Base-by-base conservation (phyloP, 116 monocot species). In the Trichopus zeylanicus region DNA sequence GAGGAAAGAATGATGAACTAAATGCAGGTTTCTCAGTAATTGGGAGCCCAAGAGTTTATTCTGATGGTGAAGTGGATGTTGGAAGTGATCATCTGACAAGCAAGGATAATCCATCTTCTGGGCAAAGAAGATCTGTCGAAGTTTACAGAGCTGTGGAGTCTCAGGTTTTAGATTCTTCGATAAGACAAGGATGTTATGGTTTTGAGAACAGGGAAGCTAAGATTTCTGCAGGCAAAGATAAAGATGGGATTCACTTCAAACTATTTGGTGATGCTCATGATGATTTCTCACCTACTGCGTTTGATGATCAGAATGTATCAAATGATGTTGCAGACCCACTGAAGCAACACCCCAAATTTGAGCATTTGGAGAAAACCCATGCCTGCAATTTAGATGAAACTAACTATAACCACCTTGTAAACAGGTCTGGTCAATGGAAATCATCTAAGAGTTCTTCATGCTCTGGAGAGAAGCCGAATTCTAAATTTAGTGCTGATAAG, bases 21-120 rank as follows among this genome's bases (percentile, higher is more conserved):
- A 71, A 65, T 69, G 59, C 55, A 29, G 66, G 46, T 54, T 64
- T 53, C 15, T 76, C 67, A 26, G 37, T 60, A 22, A 48, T 64
- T 38, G 73, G 66, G 6, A 85, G 78, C 60, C 79, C 75, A 51
- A 73, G 73, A 70, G 67, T 70, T 64, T 70, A 32, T 59, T 73
- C 69, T 48, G 71, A 82, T 60, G 67, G 72, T 52, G 87, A 87
- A 74, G 56, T 62, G 64, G 68, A 80, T 67, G 76, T 70, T 26
- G 53, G 38, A 31, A 77, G 31, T 66, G 71, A 69, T 18, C 69
- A 31, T 46, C 66, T 37, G 47, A 53, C 42, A 31, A 65, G 34
- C 31, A 85, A 70, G 31, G 70, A 55, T 18, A 53, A 33, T 46
- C 21, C 39, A 42, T 32, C 26, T 67, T 59, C 30, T 62, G 30